phyloP scores from a whole-genome alignment of 176 grass and related monocot species.

The Cymbopogon citratus region DNA sequence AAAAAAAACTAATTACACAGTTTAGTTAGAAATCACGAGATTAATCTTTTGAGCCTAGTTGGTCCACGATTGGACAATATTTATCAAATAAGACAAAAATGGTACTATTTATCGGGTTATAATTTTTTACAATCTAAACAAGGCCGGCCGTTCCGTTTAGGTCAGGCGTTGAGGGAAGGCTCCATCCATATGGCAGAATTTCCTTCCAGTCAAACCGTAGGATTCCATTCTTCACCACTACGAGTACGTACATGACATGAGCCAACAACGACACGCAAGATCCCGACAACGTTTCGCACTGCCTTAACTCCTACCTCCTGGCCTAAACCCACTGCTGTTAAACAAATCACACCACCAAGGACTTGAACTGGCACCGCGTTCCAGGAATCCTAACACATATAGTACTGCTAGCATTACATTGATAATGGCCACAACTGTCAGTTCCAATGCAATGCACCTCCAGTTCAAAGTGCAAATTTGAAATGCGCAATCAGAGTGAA shows the following conservation, averaged over 20 bases:
- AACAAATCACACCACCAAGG: not conserved
- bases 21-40: no score
- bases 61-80: no score
- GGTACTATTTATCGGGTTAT: no score
- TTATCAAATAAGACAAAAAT: no score
- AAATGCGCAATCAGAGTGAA: not conserved
- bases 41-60: no score
- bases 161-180: no score
- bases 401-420: not conserved
- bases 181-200: no score
- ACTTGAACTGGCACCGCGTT: not conserved
- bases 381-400: not conserved
- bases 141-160: not conserved
- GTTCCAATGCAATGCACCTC: not conserved
- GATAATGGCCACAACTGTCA: not conserved
- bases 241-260: not conserved
- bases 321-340: not conserved
- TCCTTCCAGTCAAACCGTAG: constrained; percentile 13
- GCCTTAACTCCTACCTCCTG: constrained; percentile 22
- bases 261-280: not conserved
- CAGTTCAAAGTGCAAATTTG: constrained; percentile 16
- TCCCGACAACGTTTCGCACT: constrained; percentile 10
- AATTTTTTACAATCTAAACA: no score
- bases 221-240: constrained; percentile 8
- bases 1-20: no score